These are phyloP conservation scores for Panellus pusillus DNA, from an alignment of 768 basidiomycete genomes.

Conservation along the genomic window DNA sequence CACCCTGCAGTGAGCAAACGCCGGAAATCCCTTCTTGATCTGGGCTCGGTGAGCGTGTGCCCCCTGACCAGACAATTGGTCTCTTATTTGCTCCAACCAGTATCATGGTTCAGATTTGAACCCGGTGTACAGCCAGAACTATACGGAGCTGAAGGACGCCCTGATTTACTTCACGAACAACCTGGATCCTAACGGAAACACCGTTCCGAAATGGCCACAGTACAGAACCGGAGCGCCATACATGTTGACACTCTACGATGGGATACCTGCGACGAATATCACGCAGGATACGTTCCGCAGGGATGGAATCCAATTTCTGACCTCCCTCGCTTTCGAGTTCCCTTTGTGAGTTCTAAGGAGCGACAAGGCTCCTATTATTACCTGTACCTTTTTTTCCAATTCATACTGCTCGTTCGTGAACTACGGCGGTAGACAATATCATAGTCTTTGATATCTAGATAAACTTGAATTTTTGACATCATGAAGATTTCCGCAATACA, in stretches of 20 bases:
- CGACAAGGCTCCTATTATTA: too few species aligned
- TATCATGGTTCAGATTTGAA: conserved; percentile 44
- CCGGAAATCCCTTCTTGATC: conserved; percentile 40
- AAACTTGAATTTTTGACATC: too few species aligned
- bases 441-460: too few species aligned
- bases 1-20: conserved; percentile 41
- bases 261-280: conserved; percentile 29
- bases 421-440: too few species aligned
- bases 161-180: conserved; percentile 42
- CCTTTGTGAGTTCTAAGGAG: conserved; percentile 23
- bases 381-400: too few species aligned
- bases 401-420: too few species aligned
- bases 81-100: conserved; percentile 21
- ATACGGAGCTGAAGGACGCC: conserved; percentile 42
- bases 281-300: conserved; percentile 44
- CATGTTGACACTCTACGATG: conserved; percentile 41
- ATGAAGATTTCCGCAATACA: too few species aligned
- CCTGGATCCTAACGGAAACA: conserved; percentile 44
- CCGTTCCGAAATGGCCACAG: conserved; percentile 42
- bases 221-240: conserved; percentile 35
- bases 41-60: conserved; percentile 41
- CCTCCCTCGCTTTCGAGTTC: conserved; percentile 30
- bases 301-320: conserved; percentile 38
- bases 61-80: background rate
- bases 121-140: conserved; percentile 35